Evolutionary conservation across 805 yeast genomes (phyloP), one percentile per base, ranked within the genome.

Genomic region (Starmerella bombi): DNA sequence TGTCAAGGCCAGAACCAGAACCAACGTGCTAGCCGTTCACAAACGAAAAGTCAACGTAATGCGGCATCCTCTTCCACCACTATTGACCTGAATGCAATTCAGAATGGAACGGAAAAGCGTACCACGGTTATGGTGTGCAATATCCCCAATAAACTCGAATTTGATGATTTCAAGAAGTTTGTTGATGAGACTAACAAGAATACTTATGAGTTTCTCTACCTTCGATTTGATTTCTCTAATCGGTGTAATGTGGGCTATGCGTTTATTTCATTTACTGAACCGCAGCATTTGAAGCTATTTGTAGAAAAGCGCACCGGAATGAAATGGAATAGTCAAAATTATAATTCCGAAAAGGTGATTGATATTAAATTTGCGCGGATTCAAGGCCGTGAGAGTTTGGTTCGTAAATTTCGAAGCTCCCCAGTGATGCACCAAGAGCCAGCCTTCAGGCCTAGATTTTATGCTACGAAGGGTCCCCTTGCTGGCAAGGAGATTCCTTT

Each of bases 161-260:
- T 68, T 46, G 56, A 61, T 25, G 62, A 64, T 48, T 59, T 72
- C 31, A 67, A 71, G 46, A 61, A 59, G 23, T 65, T 66, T 49
- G 53, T 72, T 25, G 74, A 71, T 48, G 57, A 49, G 20, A 68
- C 74, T 3, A 68, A 66, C 51, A 50, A 55, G 45, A 43, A 53
- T 27, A 56, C 63, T 19, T 55, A 62, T 41, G 64, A 61, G 44
- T 62, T 62, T 47, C 46, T 70, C 32, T 70, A 70, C 48, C 52
- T 70, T 47, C 61, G 76, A 40, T 68, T 72, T 46, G 76, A 71
- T 51, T 72, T 70, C 51, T 61, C 59, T 39, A 71, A 67, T 49
- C 63, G 62, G 41, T 69, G 75, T 61, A 71, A 72, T 43, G 75
- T 70, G 23, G 76, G 76, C 5, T 71, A 71, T 55, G 76, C 75